Conservation (phyloP, 2,329 filamentous ascomycete species). For the Coniosporium tulheliwenetii region DNA sequence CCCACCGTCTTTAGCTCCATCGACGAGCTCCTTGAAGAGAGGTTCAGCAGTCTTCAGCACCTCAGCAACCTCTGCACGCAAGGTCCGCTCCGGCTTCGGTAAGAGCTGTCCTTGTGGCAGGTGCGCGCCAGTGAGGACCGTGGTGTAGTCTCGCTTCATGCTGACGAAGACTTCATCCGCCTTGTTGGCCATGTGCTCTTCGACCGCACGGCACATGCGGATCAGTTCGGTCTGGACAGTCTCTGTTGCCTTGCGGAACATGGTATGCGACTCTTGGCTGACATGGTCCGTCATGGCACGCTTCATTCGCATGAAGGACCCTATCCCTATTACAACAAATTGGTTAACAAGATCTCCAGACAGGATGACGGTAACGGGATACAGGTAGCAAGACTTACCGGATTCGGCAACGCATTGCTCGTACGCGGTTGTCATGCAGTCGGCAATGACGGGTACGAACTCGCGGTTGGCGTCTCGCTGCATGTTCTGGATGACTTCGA, state of each 20-base stretch:
- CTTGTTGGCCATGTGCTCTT: constrained; percentile 25
- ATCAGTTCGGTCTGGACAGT: constrained; percentile 25
- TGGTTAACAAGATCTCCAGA: background rate
- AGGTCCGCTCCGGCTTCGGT: background rate
- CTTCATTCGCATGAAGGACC: constrained; percentile 38
- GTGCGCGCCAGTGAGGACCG: constrained; percentile 13
- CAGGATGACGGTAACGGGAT: background rate
- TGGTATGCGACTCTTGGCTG: constrained; percentile 19
- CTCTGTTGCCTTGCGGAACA: constrained; percentile 33
- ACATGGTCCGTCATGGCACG: constrained; percentile 31
- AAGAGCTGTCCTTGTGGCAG: background rate
- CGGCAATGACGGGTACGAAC: constrained; percentile 33
- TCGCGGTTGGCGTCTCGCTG: constrained; percentile 39
- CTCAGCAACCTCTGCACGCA: background rate
- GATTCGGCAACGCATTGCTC: constrained; percentile 24
- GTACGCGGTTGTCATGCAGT: constrained; percentile 33
- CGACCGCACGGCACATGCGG: constrained; percentile 25
- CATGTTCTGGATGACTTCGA: constrained; percentile 22
- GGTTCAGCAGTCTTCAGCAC: too few relatives aligned
- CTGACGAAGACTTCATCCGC: constrained; percentile 26
- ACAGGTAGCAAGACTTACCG: constrained; percentile 13
- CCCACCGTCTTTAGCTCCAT: too few relatives aligned
- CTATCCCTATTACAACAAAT: constrained; percentile 15
- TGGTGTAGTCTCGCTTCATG: constrained; percentile 22
- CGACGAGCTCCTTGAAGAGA: too few relatives aligned